Percentiles rank a stretch among this genome's conserved stretches.
These are phyloP conservation scores for Homolaphlyctis polyrhiza DNA, from an alignment of 371 early-diverging fungal species.

Conservation along the genomic window DNA sequence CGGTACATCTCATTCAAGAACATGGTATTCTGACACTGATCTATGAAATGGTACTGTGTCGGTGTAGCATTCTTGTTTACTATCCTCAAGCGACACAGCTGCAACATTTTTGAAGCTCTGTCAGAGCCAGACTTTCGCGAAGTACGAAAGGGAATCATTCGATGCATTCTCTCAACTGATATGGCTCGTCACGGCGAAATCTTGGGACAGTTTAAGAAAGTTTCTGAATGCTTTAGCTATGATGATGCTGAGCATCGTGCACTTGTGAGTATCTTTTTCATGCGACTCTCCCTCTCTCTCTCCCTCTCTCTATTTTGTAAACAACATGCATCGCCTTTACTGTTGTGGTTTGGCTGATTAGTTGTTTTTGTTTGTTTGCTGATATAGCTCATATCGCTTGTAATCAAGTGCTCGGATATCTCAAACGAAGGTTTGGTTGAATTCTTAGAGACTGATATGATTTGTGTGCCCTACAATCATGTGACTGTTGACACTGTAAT, in stretches of 20 bases:
- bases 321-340: too few species aligned
- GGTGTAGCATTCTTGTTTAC: slow-evolving; percentile 32
- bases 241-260: slow-evolving; percentile 32
- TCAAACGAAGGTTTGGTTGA: slow-evolving; percentile 33
- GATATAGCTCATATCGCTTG: slow-evolving; percentile 31
- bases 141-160: slow-evolving; percentile 29
- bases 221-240: slow-evolving; percentile 26
- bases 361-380: background rate
- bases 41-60: background rate
- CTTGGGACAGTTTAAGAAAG: slow-evolving; percentile 32
- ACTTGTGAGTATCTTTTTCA: slow-evolving; percentile 16
- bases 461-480: too few species aligned
- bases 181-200: slow-evolving; percentile 44
- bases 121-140: slow-evolving; percentile 24
- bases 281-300: too few species aligned
- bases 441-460: slow-evolving; percentile 6
- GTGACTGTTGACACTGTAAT: background rate
- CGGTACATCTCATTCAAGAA: background rate
- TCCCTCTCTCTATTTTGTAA: too few species aligned
- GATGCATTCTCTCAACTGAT: slow-evolving; percentile 43
- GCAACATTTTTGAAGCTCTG: slow-evolving; percentile 30
- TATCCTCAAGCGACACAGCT: slow-evolving; percentile 23
- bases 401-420: slow-evolving; percentile 47
- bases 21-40: background rate
- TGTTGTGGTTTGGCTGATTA: background rate